These are phyloP conservation scores for Reticulascus tulasneorum DNA, from an alignment of 2,329 filamentous ascomycete genomes.

Conservation along the genomic window DNA sequence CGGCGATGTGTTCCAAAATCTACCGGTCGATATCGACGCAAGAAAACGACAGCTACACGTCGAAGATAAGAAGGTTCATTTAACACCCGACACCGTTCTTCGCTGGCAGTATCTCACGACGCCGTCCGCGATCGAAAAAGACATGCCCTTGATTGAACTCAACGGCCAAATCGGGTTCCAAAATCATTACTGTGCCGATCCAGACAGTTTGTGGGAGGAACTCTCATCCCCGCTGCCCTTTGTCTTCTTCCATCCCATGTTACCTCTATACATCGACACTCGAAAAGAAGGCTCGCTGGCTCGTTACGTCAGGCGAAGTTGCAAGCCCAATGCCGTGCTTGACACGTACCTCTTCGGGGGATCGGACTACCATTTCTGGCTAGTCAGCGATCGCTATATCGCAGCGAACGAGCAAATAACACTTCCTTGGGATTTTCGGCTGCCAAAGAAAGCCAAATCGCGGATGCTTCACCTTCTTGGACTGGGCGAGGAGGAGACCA, in stretches of 20 bases:
- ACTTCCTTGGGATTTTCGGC: slow-evolving; percentile 64
- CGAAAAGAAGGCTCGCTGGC: slow-evolving; percentile 80
- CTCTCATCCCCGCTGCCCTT: slow-evolving; percentile 65
- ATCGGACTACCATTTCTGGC: slow-evolving; percentile 86
- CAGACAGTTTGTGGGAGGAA: slow-evolving; percentile 65
- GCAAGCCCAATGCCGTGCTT: slow-evolving; percentile 81
- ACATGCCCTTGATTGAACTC: slow-evolving; percentile 63
- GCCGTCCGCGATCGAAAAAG: slow-evolving; percentile 49
- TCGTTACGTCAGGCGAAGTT: slow-evolving; percentile 89
- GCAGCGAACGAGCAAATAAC: slow-evolving; percentile 59
- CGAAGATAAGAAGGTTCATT: slow-evolving; percentile 46
- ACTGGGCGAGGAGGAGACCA: slow-evolving; percentile 55
- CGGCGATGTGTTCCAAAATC: slow-evolving; percentile 63
- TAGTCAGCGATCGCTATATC: slow-evolving; percentile 78
- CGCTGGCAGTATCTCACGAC: slow-evolving; percentile 66
- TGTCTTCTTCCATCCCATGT: slow-evolving; percentile 80
- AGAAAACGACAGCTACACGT: slow-evolving; percentile 41
- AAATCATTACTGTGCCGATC: slow-evolving; percentile 65
- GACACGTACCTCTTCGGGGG: slow-evolving; percentile 79
- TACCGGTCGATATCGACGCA: slow-evolving; percentile 39
- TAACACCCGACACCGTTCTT: slow-evolving; percentile 50
- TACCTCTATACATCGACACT: slow-evolving; percentile 92
- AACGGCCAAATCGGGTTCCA: slow-evolving; percentile 74
- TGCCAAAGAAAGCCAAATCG: slow-evolving; percentile 49
- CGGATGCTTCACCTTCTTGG: slow-evolving; percentile 58